These are phyloP conservation scores for Aspergillus costaricaensis DNA, from an alignment of 2,329 filamentous ascomycete species.

Conservation along the genomic window DNA sequence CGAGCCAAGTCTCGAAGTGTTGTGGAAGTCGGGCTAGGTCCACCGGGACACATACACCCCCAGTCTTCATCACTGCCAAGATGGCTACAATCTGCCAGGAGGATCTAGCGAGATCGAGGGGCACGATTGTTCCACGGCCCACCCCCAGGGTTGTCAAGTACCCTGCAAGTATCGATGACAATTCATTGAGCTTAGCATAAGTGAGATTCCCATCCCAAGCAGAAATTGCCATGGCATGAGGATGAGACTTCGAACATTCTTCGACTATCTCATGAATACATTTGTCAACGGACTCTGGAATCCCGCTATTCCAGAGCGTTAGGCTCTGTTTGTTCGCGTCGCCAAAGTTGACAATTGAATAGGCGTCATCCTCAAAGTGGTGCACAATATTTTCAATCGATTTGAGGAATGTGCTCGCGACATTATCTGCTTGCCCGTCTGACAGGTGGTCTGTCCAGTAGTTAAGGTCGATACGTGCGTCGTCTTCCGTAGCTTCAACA, in stretches of 20 bases:
- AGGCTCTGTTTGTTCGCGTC: slow-evolving; percentile 35
- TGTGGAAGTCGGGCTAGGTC: slow-evolving; percentile 35
- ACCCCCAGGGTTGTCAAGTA: slow-evolving; percentile 35
- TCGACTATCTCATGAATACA: slow-evolving; percentile 34
- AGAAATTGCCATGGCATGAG: slow-evolving; percentile 31
- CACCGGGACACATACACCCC: slow-evolving; percentile 38
- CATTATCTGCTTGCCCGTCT: slow-evolving; percentile 40
- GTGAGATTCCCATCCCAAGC: slow-evolving; percentile 38
- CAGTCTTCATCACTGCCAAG: slow-evolving; percentile 33
- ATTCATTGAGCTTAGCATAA: slow-evolving; percentile 35
- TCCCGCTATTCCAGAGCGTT: slow-evolving; percentile 32
- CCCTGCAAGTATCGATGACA: slow-evolving; percentile 35
- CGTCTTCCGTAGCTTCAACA: slow-evolving; percentile 49
- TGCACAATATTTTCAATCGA: slow-evolving; percentile 43
- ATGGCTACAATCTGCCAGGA: slow-evolving; percentile 33
- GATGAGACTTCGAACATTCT: slow-evolving; percentile 24
- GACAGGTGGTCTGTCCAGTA: slow-evolving; percentile 47
- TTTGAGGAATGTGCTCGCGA: slow-evolving; percentile 41
- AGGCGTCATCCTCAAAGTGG: slow-evolving; percentile 35
- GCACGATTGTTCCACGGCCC: slow-evolving; percentile 28
- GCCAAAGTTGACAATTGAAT: slow-evolving; percentile 42
- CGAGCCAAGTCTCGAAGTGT: slow-evolving; percentile 41
- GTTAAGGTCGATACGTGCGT: slow-evolving; percentile 41
- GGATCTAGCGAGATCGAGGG: slow-evolving; percentile 32
- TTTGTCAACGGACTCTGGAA: slow-evolving; percentile 24